Evolutionary conservation across 768 basidiomycete species (phyloP).

Genomic region (Russula griseocarnosa): DNA sequence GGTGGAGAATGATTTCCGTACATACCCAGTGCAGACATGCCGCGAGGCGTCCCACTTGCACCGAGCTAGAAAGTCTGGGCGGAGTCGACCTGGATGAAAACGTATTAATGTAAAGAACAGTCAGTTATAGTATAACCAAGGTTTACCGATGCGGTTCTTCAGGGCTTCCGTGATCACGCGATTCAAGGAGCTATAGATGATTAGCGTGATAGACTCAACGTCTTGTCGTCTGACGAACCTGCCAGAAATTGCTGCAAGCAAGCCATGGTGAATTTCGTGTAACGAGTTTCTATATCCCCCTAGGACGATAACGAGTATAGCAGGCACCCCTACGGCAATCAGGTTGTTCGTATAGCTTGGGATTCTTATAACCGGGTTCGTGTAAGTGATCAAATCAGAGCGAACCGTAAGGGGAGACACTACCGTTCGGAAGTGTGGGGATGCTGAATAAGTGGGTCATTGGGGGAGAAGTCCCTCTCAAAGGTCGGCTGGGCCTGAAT

Average conservation of each 20-base stretch:
- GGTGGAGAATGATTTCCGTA: not conserved
- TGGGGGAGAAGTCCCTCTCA: slow-evolving; percentile 32
- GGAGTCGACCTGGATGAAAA: slow-evolving; percentile 40
- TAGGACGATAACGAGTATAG: slow-evolving; percentile 37
- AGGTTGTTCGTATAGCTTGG: slow-evolving; percentile 45
- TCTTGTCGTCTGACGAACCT: slow-evolving; percentile 32
- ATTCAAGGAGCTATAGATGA: slow-evolving; percentile 41
- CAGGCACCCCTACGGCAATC: slow-evolving; percentile 47
- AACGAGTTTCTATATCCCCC: slow-evolving; percentile 45
- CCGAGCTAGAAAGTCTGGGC: slow-evolving; percentile 64
- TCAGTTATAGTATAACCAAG: too few species aligned
- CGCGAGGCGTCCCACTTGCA: slow-evolving; percentile 55
- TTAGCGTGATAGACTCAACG: slow-evolving; percentile 7
- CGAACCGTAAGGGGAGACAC: not conserved
- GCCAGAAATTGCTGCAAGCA: slow-evolving; percentile 46
- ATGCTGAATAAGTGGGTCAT: slow-evolving; percentile 51
- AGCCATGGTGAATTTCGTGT: slow-evolving; percentile 54
- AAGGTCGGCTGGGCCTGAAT: slow-evolving; percentile 36
- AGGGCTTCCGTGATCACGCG: slow-evolving; percentile 47
- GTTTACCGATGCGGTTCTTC: slow-evolving; percentile 56
- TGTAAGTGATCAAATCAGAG: slow-evolving; percentile 7
- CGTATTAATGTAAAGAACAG: not conserved
- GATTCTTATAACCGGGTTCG: slow-evolving; percentile 40
- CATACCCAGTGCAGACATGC: slow-evolving; percentile 54
- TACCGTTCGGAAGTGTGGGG: slow-evolving; percentile 24